A percentile compares a stretch with the other conserved stretches of the same genome.
phyloP scores from a whole-genome alignment of 1,139 yeast species.

The Suhomyces coccinellae region DNA sequence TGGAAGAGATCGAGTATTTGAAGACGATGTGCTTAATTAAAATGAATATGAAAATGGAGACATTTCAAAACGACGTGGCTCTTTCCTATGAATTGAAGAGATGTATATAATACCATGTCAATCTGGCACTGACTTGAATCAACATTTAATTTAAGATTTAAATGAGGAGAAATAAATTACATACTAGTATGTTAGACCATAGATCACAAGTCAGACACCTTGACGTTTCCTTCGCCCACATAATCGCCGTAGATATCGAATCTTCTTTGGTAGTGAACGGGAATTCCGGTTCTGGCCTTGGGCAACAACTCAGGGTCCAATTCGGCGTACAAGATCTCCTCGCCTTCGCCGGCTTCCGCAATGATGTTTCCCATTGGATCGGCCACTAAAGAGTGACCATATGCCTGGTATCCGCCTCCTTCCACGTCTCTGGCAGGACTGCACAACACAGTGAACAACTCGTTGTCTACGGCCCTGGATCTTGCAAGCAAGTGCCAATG shows the following conservation, averaged over 20 bases:
- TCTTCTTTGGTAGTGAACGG: conserved; percentile 77
- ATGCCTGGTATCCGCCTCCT: conserved; percentile 76
- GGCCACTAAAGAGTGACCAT: conserved; percentile 85
- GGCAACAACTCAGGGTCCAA: conserved; percentile 65
- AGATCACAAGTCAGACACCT: conserved; percentile 35
- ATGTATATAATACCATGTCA: too few species aligned
- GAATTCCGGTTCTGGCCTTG: conserved; percentile 68
- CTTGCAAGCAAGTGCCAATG: conserved; percentile 91
- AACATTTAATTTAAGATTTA: too few species aligned
- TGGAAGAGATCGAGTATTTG: too few species aligned
- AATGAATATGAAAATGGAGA: too few species aligned
- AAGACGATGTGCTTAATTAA: too few species aligned
- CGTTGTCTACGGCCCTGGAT: conserved; percentile 88
- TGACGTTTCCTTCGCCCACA: conserved; percentile 42
- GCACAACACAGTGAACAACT: conserved; percentile 73
- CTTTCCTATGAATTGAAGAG: too few species aligned
- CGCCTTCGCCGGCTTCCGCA: conserved; percentile 83
- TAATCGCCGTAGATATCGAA: conserved; percentile 83
- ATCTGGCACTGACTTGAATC: too few species aligned
- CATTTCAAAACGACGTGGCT: too few species aligned
- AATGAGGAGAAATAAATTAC: too few species aligned
- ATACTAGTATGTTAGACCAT: too few species aligned
- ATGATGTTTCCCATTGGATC: conserved; percentile 83
- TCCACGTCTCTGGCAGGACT: conserved; percentile 84
- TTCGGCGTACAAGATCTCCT: conserved; percentile 78